Percentiles rank a stretch among this genome's conserved stretches.
phyloP scores from a whole-genome alignment of 306 rosid species.

The Vachellia collinsii region DNA sequence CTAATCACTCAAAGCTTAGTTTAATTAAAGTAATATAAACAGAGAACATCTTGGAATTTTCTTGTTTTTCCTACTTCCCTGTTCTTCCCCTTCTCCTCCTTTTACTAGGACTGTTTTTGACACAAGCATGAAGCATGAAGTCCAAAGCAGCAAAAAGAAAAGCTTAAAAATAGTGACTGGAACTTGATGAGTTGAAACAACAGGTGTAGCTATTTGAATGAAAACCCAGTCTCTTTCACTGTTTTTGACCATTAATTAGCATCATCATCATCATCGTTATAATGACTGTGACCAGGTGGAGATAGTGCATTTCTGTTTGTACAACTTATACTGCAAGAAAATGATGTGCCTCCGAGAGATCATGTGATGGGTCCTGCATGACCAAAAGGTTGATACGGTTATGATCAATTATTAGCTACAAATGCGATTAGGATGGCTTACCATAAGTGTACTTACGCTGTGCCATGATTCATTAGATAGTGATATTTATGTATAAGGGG shows the following conservation, averaged over 20 bases:
- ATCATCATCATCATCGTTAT: conserved; percentile 29
- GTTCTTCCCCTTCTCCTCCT: not conserved
- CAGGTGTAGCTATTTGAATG: conserved; percentile 24
- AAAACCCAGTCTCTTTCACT: conserved; percentile 21
- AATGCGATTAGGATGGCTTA: conserved; percentile 42
- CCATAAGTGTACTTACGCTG: conserved; percentile 16
- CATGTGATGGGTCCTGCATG: conserved; percentile 35
- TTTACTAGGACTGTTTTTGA: conserved; percentile 10
- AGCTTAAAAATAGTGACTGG: not conserved
- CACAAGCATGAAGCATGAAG: conserved; percentile 28
- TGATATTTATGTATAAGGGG: not conserved
- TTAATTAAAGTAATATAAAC: conserved; percentile 9
- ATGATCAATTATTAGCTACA: conserved; percentile 42
- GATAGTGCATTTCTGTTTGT: conserved; percentile 27
- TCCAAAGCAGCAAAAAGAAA: not conserved
- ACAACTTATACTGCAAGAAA: conserved; percentile 41
- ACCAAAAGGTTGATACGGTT: conserved; percentile 30
- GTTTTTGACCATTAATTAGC: conserved; percentile 28
- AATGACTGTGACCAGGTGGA: not conserved
- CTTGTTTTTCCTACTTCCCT: not conserved
- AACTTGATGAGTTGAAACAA: conserved; percentile 21
- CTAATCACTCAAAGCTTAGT: conserved; percentile 20
- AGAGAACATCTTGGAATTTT: not conserved
- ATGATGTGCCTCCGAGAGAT: conserved; percentile 26
- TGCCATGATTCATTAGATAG: conserved; percentile 22